Conservation (phyloP, 2,329 filamentous ascomycete genomes). For the Cadophora gregata region DNA sequence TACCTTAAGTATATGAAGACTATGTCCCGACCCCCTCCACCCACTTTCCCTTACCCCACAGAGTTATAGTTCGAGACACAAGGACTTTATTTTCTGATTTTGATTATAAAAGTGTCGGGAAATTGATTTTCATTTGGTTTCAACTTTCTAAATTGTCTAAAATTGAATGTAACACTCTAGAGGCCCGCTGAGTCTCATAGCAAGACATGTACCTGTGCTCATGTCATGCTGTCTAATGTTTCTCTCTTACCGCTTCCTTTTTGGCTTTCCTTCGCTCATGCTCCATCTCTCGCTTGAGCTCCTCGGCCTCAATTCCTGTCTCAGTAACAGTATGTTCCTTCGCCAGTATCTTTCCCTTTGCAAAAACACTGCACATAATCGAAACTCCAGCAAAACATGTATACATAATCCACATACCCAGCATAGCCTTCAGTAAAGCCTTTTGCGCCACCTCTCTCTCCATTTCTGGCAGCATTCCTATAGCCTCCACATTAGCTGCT, state of each 20-base stretch:
- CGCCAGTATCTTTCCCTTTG: conserved; percentile 50
- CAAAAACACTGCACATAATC: conserved; percentile 50
- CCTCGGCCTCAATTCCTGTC: conserved; percentile 48
- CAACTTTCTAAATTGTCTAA: too few relatives aligned
- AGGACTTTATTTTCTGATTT: too few relatives aligned
- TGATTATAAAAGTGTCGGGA: too few relatives aligned
- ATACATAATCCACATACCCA: conserved; percentile 41
- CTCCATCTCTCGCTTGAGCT: conserved; percentile 3
- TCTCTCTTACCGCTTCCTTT: background rate
- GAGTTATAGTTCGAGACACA: too few relatives aligned
- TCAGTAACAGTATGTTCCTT: conserved; percentile 58
- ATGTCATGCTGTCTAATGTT: background rate
- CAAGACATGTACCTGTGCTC: too few relatives aligned
- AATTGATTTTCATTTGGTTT: too few relatives aligned
- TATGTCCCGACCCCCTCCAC: too few relatives aligned
- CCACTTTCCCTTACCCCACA: too few relatives aligned
- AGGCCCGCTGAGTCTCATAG: too few relatives aligned
- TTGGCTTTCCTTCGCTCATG: conserved; percentile 3
- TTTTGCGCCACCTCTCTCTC: conserved; percentile 26
- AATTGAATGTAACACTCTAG: too few relatives aligned
- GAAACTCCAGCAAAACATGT: conserved; percentile 33
- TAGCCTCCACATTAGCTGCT: conserved; percentile 44
- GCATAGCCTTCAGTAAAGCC: conserved; percentile 32
- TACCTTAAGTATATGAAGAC: too few relatives aligned
- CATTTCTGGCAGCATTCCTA: conserved; percentile 45